Evolutionary conservation across 345 rosid genomes (phyloP), one percentile per base, ranked within the genome.

Genomic region (Salix exigua): DNA sequence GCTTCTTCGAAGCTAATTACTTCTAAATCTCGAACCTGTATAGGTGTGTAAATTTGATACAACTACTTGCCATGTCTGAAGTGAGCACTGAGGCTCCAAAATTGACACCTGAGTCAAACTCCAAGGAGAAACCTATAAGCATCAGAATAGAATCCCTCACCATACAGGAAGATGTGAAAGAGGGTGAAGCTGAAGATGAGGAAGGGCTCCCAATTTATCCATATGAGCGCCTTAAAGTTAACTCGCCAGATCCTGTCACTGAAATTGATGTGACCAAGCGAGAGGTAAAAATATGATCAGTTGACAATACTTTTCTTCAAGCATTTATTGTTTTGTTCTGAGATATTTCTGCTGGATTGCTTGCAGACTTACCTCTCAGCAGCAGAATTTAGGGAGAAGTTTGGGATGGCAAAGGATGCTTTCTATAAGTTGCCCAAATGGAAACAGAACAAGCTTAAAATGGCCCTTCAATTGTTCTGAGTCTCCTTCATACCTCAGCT

Each of bases 361-460:
- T 13, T 78, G 85, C 88, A 96, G 98, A 91, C 94, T 48, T 94
- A 94, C 83, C 76, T 96, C 75, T 90, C 91, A 46, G 42, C 88
- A 0, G 86, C 76, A 33, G 98, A 90, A 69, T 96, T 96, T 86
- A 87, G 79, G 81, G 98, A 94, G 91, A 94, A 92, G 85, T 92
- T 96, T 58, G 97, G 94, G 70, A 92, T 94, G 98, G 50, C 85
- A 51, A 96, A 88, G 81, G 87, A 72, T 66, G 97, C 89, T 48
- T 96, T 96, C 89, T 77, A 86, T 77, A 92, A 92, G 90, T 78
- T 94, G 75, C 97, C 99, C 0, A 96, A 94, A 85, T 96, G 99
- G 98, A 94, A 94, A 84, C 98, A 94, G 82, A 96, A 94, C 97
- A 96, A 96, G 88, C 95, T 88, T 70, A 96, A 96, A 78, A 92